A percentile compares a stretch with the other conserved stretches of the same genome.
Evolutionary conservation across 2,329 filamentous ascomycete species (phyloP).

Genomic region (Penicillium expansum): DNA sequence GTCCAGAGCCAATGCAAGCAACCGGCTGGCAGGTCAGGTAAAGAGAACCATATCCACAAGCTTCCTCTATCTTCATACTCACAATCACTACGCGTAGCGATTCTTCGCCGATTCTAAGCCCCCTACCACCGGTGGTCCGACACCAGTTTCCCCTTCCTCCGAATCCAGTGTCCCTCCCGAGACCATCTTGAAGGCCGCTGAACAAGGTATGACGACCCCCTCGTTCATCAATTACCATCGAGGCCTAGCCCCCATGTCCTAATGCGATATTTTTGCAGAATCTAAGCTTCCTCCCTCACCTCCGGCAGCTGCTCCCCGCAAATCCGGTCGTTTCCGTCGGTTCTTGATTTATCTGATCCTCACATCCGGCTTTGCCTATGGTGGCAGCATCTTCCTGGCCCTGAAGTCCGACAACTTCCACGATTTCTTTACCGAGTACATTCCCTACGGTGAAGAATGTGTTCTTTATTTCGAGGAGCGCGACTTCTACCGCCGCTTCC

Average conservation of each 20-base stretch:
- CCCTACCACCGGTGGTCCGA: constrained; percentile 34
- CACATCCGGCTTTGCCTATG: constrained; percentile 75
- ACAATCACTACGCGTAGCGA: constrained; percentile 40
- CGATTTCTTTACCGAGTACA: constrained; percentile 97
- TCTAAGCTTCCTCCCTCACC: constrained; percentile 37
- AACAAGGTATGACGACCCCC: constrained; percentile 27
- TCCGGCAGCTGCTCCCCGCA: constrained; percentile 55
- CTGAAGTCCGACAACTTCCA: constrained; percentile 96
- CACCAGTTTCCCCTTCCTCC: constrained; percentile 47
- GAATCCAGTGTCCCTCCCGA: constrained; percentile 50
- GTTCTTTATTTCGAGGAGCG: constrained; percentile 95
- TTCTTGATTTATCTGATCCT: constrained; percentile 74
- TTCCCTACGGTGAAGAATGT: constrained; percentile 90
- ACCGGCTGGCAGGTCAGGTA: constrained; percentile 44
- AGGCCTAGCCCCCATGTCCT: constrained; percentile 9
- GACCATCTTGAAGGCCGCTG: constrained; percentile 46
- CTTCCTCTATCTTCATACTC: constrained; percentile 19
- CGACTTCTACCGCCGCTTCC: constrained; percentile 86
- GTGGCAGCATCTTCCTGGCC: constrained; percentile 86
- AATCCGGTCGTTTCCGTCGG: constrained; percentile 70
- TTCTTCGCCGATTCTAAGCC: constrained; percentile 52
- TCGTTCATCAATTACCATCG: constrained; percentile 7
- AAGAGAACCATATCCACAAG: constrained; percentile 20
- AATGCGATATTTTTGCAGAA: constrained; percentile 41
- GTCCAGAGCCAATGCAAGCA: constrained; percentile 36